A percentile compares a stretch with the other conserved stretches of the same genome.
phyloP scores from a whole-genome alignment of 1,284 basidiomycete species.

The Singerocomus rubriflavus region DNA sequence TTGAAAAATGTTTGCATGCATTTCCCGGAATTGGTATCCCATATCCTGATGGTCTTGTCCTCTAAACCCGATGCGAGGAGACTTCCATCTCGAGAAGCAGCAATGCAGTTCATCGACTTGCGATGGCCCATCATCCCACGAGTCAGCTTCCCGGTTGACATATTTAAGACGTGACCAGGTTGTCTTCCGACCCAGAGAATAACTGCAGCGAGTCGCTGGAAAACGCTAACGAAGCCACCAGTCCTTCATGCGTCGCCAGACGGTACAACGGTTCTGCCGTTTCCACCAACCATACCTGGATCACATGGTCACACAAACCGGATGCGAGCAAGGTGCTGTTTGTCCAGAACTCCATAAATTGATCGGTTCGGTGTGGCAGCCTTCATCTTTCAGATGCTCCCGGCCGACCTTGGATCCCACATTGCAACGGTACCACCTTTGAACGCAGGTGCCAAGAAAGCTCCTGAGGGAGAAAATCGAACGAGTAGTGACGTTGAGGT shows the following conservation, averaged over 20 bases:
- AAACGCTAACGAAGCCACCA: slow-evolving; percentile 18
- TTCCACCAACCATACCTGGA: slow-evolving; percentile 22
- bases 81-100: slow-evolving; percentile 15
- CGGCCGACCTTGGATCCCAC: slow-evolving; percentile 26
- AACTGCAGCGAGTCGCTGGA: slow-evolving; percentile 13
- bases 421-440: slow-evolving; percentile 14
- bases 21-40: slow-evolving; percentile 16
- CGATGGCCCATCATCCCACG: slow-evolving; percentile 20
- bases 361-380: slow-evolving; percentile 16
- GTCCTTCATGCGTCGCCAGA: slow-evolving; percentile 17
- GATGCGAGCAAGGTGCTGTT: slow-evolving; percentile 22
- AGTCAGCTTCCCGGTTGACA: slow-evolving; percentile 15
- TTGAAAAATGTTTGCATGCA: slow-evolving; percentile 17
- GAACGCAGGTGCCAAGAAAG: slow-evolving; percentile 21
- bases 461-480: slow-evolving; percentile 25
- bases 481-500: slow-evolving; percentile 18
- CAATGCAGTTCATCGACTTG: slow-evolving; percentile 19
- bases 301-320: slow-evolving; percentile 20
- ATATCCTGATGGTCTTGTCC: slow-evolving; percentile 26
- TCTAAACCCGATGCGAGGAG: slow-evolving; percentile 17
- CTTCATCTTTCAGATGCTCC: slow-evolving; percentile 20
- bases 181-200: slow-evolving; percentile 24
- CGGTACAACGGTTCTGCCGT: slow-evolving; percentile 9
- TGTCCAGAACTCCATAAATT: slow-evolving; percentile 23
- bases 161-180: slow-evolving; percentile 22